Evolutionary conservation across 768 basidiomycete species (phyloP).

Genomic region (Leucocoprinus sp.): DNA sequence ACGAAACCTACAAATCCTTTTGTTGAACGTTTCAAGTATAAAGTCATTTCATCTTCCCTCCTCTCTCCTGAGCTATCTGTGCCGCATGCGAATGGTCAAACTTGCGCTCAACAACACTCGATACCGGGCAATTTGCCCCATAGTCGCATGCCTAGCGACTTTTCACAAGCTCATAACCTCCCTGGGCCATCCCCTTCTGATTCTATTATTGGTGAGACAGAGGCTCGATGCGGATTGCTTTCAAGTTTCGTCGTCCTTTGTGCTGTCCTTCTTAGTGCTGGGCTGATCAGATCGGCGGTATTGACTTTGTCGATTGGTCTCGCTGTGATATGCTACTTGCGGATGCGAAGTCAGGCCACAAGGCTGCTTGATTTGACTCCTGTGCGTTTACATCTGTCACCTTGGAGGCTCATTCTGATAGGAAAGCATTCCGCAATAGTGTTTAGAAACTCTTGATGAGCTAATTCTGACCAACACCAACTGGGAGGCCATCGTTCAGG

Average conservation of each 20-base stretch:
- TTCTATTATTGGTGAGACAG: constrained; percentile 18
- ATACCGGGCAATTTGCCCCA: constrained; percentile 43
- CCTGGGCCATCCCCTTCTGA: constrained; percentile 18
- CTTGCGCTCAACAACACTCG: constrained; percentile 21
- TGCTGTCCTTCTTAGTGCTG: constrained; percentile 33
- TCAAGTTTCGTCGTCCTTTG: constrained; percentile 30
- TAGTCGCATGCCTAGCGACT: constrained; percentile 36
- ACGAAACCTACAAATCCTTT: constrained; percentile 40
- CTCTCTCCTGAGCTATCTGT: constrained; percentile 50
- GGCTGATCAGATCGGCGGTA: constrained; percentile 34
- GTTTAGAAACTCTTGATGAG: constrained; percentile 56
- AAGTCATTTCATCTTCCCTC: constrained; percentile 71
- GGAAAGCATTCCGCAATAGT: constrained; percentile 32
- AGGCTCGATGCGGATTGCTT: constrained; percentile 30
- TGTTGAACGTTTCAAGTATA: constrained; percentile 78
- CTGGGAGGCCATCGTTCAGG: constrained; percentile 71
- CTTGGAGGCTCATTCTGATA: background rate
- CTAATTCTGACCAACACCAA: constrained; percentile 57
- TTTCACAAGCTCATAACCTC: constrained; percentile 16
- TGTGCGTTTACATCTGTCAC: constrained; percentile 27
- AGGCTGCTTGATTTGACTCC: constrained; percentile 41
- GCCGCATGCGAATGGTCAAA: constrained; percentile 21
- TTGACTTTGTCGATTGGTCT: constrained; percentile 20
- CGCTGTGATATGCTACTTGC: constrained; percentile 2
- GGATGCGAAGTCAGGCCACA: constrained; percentile 23